These are phyloP conservation scores for Trypanosoma caninum DNA, from an alignment of 208 protist species.

Conservation along the genomic window DNA sequence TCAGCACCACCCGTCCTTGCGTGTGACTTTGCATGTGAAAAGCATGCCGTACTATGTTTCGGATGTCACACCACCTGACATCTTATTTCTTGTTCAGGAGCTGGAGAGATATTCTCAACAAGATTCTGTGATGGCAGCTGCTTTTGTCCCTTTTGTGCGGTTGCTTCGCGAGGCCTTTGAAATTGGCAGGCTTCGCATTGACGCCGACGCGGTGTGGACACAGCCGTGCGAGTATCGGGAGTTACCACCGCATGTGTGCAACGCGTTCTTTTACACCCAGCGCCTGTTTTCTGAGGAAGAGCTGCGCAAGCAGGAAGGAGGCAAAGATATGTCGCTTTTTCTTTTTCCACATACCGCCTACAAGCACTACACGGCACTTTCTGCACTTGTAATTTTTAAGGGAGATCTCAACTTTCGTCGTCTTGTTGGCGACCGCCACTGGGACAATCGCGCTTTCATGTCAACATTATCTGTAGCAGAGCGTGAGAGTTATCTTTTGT, in stretches of 20 bases:
- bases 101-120: slow-evolving; percentile 29
- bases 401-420: slow-evolving; percentile 91
- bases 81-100: slow-evolving; percentile 43
- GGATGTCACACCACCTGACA: slow-evolving; percentile 80
- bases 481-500: slow-evolving; percentile 9
- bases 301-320: slow-evolving; percentile 6
- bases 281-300: slow-evolving; percentile 25
- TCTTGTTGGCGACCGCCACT: slow-evolving; percentile 88
- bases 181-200: slow-evolving; percentile 41
- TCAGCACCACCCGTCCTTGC: slow-evolving; percentile 30
- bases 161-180: slow-evolving; percentile 40
- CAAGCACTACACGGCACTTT: slow-evolving; percentile 27
- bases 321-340: neutral
- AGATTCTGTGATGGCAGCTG: slow-evolving; percentile 17
- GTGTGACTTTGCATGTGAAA: slow-evolving; percentile 80
- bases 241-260: slow-evolving; percentile 73
- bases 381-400: slow-evolving; percentile 82
- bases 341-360: neutral
- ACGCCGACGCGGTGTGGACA: slow-evolving; percentile 78
- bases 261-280: slow-evolving; percentile 81
- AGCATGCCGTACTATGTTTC: slow-evolving; percentile 89
- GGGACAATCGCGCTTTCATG: slow-evolving; percentile 58
- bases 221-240: slow-evolving; percentile 87
- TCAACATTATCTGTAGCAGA: slow-evolving; percentile 31
- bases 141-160: slow-evolving; percentile 50